Base-by-base conservation (phyloP, 2,329 filamentous ascomycete genomes). In the Chaetomium olivaceum region DNA sequence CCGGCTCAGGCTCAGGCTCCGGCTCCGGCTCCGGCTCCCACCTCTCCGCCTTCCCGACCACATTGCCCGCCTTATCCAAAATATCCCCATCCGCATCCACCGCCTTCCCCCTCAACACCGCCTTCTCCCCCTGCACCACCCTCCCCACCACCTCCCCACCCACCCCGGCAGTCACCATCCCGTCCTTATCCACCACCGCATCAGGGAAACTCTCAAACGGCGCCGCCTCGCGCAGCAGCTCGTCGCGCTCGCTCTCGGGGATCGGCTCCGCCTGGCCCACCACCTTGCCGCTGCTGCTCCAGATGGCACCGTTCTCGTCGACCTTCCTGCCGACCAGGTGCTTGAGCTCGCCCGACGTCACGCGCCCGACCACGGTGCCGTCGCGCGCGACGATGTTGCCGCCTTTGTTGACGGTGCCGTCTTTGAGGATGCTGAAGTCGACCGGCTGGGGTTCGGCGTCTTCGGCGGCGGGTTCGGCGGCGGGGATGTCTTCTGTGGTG, bases 81-180 rank as follows among this genome's bases (percentile, higher is more conserved):
- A 91, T 84, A 56, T 91, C 89, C 14, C 89, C 89, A 66, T 91
- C 89, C 36, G 88, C 80, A 64, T 91, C 89, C 25, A 91, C 88
- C 43, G 82, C 77, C 75, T 88, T 89, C 31, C 89, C 89, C 64
- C 85, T 83, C 29, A 91, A 81, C 62, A 83, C 82, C 77, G 87
- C 87, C 9, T 82, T 74, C 58, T 91, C 88, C 16, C 89, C 89
- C 67, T 90, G 85, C 4, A 87, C 77, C 6, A 91, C 77, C 56
- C 84, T 84, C 52, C 89, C 89, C 31, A 89, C 80, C 61, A 85
- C 80, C 58, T 83, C 80, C 14, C 80, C 84, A 6, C 83, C 79
- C 66, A 19, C 3, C n/a, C 16, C 12, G n/a, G 79, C 83, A 21
- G 80, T 76, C 36, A 88, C 78, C 52, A 80, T 79, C 2, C 85